Base-by-base conservation (phyloP, 179 eudicot species). In the Patellifolia procumbens region DNA sequence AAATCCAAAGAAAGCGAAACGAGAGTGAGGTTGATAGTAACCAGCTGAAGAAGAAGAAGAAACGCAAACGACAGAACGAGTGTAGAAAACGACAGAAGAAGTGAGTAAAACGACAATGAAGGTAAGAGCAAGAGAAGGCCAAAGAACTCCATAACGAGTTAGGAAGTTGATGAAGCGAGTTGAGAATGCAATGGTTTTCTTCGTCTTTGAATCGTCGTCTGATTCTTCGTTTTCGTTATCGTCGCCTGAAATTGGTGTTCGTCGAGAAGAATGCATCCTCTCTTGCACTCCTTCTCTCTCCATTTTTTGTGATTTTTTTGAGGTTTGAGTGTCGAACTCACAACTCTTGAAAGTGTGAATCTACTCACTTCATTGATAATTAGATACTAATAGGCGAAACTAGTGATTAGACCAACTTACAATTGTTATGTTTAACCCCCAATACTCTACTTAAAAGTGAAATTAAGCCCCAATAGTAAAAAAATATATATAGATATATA, bases 121-220 rank as follows among this genome's bases (percentile, higher is more conserved):
- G 5, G 78, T 26, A 68, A 92, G 75, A 17, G 84, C 39, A 29
- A 91, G 77, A 58, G 79, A 74, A 20, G 91, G 96, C 83, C 90
- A 89, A 37, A 90, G 20, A 76, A 87, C 82, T 0, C 89, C 90
- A 65, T 85, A 81, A 20, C 96, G 87, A 64, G 89, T 80, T 32
- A 93, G 68, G 82, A 80, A 87, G 63, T 89, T 89, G 72, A 91
- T 68, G 78, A 81, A 63, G 20, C 92, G 80, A 7, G 82, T 79
- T 3, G 85, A 59, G 29, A 86, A 20, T 2, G 92, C 87, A 37
- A 87, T 51, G 75, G 81, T 78, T 81, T 91, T 94, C 26, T 86
- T 87, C 20, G 88, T 92, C 87, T 93, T 92, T 29, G 97, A 89
- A 48, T 93, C 94, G 81, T 91, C 94, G 63, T 58, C 83, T 17